Percentiles rank a stretch among this genome's conserved stretches.
Conservation (phyloP, 352 stramenopile genomes). For the Globisporangium alternatum region DNA sequence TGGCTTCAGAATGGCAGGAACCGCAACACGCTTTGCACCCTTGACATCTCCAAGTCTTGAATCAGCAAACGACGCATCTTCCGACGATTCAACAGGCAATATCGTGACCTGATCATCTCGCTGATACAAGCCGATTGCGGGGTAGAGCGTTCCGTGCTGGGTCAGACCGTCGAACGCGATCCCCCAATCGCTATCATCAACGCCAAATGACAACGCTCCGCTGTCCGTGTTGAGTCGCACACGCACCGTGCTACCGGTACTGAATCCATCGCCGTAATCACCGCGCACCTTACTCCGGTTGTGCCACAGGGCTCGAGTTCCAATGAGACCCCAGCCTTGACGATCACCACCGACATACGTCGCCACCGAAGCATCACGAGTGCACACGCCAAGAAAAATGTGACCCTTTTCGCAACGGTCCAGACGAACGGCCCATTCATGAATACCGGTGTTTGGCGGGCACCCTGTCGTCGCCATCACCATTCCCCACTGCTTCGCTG, state of each 20-base stretch:
- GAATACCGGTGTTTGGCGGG: conserved; percentile 78
- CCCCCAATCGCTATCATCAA: conserved; percentile 86
- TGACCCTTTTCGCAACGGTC: conserved; percentile 89
- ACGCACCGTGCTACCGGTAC: conserved; percentile 78
- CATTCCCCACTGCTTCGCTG: conserved; percentile 90
- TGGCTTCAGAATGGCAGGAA: conserved; percentile 73
- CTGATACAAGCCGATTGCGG: conserved; percentile 87
- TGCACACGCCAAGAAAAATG: conserved; percentile 88
- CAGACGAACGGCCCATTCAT: conserved; percentile 86
- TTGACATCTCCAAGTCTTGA: conserved; percentile 24
- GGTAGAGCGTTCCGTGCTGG: conserved; percentile 86
- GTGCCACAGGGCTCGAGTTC: conserved; percentile 86
- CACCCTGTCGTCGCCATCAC: conserved; percentile 85
- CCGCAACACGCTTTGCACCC: conserved; percentile 33
- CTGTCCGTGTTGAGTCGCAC: conserved; percentile 86
- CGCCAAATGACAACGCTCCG: conserved; percentile 82
- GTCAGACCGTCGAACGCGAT: conserved; percentile 87
- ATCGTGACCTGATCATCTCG: conserved; percentile 88
- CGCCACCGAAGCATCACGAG: conserved; percentile 78
- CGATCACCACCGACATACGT: conserved; percentile 88
- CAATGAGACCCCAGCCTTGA: conserved; percentile 87
- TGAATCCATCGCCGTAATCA: conserved; percentile 88
- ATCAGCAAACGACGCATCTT: conserved; percentile 27
- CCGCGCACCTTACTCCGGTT: conserved; percentile 87
- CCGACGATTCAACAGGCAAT: conserved; percentile 51